phyloP scores from a whole-genome alignment of 2,329 filamentous ascomycete species.

The Fusarium scirpi region DNA sequence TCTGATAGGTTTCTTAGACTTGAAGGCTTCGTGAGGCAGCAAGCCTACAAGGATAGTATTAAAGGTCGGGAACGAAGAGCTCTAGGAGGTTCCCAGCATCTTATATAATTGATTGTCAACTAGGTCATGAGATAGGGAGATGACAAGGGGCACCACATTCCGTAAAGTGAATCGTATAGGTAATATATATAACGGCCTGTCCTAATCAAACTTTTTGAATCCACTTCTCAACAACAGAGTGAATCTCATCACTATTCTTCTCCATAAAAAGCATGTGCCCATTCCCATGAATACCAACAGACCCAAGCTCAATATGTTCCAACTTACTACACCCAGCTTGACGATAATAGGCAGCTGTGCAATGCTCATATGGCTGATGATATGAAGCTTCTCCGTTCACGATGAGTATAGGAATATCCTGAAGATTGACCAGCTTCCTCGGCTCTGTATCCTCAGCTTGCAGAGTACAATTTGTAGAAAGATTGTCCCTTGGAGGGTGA shows the following conservation, averaged over 20 bases:
- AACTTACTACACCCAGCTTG: constrained; percentile 41
- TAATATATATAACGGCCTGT: accelerated
- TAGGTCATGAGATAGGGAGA: too few relatives aligned
- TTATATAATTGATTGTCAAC: too few relatives aligned
- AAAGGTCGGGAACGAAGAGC: too few relatives aligned
- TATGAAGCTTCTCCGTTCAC: constrained; percentile 37
- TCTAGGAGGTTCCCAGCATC: too few relatives aligned
- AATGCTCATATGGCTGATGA: constrained; percentile 41
- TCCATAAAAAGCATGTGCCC: constrained; percentile 46
- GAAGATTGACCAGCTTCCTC: constrained; percentile 50
- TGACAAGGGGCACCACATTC: too few relatives aligned
- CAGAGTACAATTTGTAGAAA: constrained; percentile 33
- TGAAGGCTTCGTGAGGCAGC: too few relatives aligned
- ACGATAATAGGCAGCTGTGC: constrained; percentile 36
- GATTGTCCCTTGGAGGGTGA: not conserved
- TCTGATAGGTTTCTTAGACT: too few relatives aligned
- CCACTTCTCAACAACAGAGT: constrained; percentile 30
- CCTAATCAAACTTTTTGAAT: not conserved
- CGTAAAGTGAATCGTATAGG: not conserved
- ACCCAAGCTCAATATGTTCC: constrained; percentile 36
- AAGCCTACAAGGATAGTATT: too few relatives aligned
- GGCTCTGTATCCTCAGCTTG: constrained; percentile 30
- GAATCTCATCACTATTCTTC: constrained; percentile 40
- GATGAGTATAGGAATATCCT: constrained; percentile 45
- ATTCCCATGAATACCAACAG: constrained; percentile 38